Evolutionary conservation across 805 yeast species (phyloP).

Genomic region (Debaryomyces prosopidis): DNA sequence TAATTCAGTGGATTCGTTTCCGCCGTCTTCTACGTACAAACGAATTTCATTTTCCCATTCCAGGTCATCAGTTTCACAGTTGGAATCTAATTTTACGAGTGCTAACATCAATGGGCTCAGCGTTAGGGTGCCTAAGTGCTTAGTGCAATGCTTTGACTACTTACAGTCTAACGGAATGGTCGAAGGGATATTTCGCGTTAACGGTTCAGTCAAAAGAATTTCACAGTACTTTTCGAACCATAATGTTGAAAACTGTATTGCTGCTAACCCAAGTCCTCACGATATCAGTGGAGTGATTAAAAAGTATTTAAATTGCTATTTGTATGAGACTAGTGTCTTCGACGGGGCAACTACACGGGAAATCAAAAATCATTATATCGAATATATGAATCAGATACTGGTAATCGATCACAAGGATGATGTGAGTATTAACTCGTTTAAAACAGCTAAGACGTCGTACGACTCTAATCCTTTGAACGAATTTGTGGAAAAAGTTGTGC

Average conservation of each 20-base stretch:
- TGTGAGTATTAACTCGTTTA: slow-evolving; percentile 3
- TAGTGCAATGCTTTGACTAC: slow-evolving; percentile 20
- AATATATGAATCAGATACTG: slow-evolving; percentile 9
- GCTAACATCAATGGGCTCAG: slow-evolving; percentile 1
- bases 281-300: slow-evolving; percentile 30
- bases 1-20: neutral
- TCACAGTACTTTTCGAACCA: slow-evolving; percentile 14
- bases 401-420: slow-evolving; percentile 7
- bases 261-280: slow-evolving; percentile 16
- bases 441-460: slow-evolving; percentile 6
- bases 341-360: slow-evolving; percentile 1
- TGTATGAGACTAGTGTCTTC: slow-evolving; percentile 1
- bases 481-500: slow-evolving; percentile 2
- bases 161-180: slow-evolving; percentile 15
- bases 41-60: neutral
- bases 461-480: slow-evolving; percentile 1
- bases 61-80: slow-evolving; percentile 1
- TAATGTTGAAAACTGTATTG: slow-evolving; percentile 15
- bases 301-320: slow-evolving; percentile 15
- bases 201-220: slow-evolving; percentile 29
- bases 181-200: slow-evolving; percentile 33
- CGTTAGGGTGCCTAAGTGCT: slow-evolving; percentile 18
- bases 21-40: neutral
- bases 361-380: slow-evolving; percentile 3
- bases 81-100: neutral